These are phyloP conservation scores for Ceratobasidium theobromae DNA, from an alignment of 1,284 basidiomycete species.

Conservation along the genomic window DNA sequence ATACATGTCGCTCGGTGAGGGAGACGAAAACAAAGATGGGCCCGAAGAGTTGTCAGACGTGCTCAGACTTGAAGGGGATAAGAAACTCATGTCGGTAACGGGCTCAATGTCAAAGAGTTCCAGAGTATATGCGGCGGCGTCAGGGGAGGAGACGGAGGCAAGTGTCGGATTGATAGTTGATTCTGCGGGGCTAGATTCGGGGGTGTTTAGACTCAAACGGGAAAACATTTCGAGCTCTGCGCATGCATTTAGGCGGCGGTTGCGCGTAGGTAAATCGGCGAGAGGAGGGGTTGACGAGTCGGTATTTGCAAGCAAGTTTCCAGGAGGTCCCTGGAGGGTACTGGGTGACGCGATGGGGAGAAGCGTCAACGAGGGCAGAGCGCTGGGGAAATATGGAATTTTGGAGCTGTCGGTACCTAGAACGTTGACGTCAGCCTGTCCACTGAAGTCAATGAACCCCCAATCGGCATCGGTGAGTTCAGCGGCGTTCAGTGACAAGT, in stretches of 20 bases:
- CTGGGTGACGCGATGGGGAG: conserved; percentile 1
- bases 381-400: no score
- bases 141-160: no score
- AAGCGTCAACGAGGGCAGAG: neutral
- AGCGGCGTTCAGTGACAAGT: no score
- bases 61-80: neutral
- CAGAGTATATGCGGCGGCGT: no score
- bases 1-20: neutral
- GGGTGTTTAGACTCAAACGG: neutral
- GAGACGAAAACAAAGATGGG: no score
- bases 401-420: no score
- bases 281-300: conserved; percentile 7
- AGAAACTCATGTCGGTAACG: neutral
- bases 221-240: neutral
- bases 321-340: neutral
- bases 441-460: no score
- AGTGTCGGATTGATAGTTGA: neutral
- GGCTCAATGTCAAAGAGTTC: no score
- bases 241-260: conserved; percentile 4
- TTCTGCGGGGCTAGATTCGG: neutral
- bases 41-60: no score
- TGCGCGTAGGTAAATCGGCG: conserved; percentile 1
- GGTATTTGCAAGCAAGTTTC: neutral
- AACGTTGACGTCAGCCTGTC: no score
- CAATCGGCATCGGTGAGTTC: no score